Percentiles rank a stretch among this genome's conserved stretches.
Conservation (phyloP, 768 basidiomycete genomes). For the Termitomyces sp. region DNA sequence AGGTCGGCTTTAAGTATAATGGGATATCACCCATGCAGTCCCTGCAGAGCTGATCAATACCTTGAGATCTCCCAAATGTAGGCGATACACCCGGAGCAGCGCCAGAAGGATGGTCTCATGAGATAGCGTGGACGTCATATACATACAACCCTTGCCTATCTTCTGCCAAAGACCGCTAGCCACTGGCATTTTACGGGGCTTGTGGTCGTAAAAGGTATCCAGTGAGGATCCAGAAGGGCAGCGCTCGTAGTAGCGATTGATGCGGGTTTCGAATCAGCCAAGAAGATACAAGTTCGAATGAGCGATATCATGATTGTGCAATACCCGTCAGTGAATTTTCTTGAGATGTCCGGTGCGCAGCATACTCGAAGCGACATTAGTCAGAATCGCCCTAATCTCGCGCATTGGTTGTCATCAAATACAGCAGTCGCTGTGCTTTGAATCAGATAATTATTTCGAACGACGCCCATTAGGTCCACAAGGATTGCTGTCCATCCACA, state of each 20-base stretch:
- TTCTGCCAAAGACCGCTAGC: conserved; percentile 29
- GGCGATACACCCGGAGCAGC: conserved; percentile 28
- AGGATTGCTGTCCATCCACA: conserved; percentile 16
- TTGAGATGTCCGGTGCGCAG: conserved; percentile 22
- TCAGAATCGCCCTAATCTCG: background rate
- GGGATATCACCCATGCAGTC: conserved; percentile 29
- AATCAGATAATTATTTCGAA: conserved; percentile 5
- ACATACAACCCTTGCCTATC: conserved; percentile 12
- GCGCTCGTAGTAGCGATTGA: conserved; percentile 20
- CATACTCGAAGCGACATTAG: conserved; percentile 10
- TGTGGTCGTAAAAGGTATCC: conserved; percentile 29
- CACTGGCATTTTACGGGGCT: conserved; percentile 26
- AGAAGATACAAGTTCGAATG: conserved; percentile 15
- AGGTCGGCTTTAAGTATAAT: conserved; percentile 34
- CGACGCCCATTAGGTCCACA: background rate
- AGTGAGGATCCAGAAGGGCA: conserved; percentile 30
- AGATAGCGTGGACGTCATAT: conserved; percentile 34
- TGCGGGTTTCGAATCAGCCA: conserved; percentile 11
- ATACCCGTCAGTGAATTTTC: conserved; percentile 27
- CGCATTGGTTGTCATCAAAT: background rate
- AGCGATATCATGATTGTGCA: conserved; percentile 23
- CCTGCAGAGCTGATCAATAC: conserved; percentile 22
- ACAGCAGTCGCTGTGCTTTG: conserved; percentile 10
- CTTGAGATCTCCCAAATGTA: conserved; percentile 33
- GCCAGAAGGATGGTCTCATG: conserved; percentile 29